These are phyloP conservation scores for Reutealis trisperma DNA, from an alignment of 345 rosid genomes.

Conservation along the genomic window DNA sequence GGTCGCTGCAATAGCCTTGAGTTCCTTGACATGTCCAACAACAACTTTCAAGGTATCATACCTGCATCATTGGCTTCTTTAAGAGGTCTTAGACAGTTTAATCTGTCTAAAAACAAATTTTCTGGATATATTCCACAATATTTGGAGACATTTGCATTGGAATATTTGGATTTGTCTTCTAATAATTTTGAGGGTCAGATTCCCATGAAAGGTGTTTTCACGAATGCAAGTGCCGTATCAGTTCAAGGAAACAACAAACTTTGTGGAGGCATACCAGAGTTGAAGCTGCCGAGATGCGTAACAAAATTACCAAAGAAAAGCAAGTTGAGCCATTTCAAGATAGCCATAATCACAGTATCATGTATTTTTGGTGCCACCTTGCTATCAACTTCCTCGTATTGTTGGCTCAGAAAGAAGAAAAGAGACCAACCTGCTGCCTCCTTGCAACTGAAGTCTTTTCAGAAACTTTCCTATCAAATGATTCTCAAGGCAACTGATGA, in stretches of 20 bases:
- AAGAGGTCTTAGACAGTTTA: background rate
- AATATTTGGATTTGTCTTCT: conserved; percentile 3
- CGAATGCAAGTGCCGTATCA: conserved; percentile 6
- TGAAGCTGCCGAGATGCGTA: background rate
- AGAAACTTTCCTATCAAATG: background rate
- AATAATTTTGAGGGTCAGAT: conserved; percentile 7
- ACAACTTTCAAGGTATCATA: background rate
- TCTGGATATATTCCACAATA: background rate
- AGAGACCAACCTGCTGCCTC: background rate
- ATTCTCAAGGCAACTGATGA: conserved; percentile 13
- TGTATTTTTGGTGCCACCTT: no score
- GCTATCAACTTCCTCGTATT: background rate
- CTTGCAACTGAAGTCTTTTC: background rate
- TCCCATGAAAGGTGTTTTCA: conserved; percentile 2
- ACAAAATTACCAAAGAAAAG: background rate
- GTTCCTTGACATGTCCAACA: background rate
- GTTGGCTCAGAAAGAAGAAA: background rate
- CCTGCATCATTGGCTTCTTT: background rate
- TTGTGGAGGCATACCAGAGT: conserved; percentile 4
- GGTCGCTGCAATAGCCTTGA: background rate
- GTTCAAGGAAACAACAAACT: background rate
- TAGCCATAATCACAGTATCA: background rate
- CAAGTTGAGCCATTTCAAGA: background rate
- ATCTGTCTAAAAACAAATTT: background rate
- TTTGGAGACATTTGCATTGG: background rate